Evolutionary conservation across 345 rosid species (phyloP).

Genomic region (Excoecaria cochinchinensis): DNA sequence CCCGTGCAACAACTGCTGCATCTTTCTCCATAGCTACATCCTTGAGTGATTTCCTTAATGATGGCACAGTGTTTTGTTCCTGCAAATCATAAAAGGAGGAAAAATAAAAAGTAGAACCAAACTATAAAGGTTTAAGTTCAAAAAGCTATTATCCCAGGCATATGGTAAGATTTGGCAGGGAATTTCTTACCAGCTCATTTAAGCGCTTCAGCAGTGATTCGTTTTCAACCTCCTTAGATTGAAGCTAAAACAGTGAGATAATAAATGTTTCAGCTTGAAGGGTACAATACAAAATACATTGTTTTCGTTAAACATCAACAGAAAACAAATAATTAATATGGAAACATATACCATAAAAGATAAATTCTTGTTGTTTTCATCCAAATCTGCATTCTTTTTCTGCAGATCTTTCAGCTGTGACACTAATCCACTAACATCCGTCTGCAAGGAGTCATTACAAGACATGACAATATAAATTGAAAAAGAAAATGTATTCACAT

Average conservation of each 20-base stretch:
- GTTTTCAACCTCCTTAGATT: slow-evolving; percentile 56
- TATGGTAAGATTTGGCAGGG: neutral
- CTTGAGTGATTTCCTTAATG: slow-evolving; percentile 88
- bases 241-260: slow-evolving; percentile 48
- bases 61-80: slow-evolving; percentile 87
- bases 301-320: neutral
- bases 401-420: slow-evolving; percentile 78
- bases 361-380: slow-evolving; percentile 57
- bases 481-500: neutral
- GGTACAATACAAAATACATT: neutral
- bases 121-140: neutral
- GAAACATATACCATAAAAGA: slow-evolving; percentile 41
- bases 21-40: slow-evolving; percentile 99
- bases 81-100: slow-evolving; percentile 24
- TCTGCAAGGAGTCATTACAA: slow-evolving; percentile 42
- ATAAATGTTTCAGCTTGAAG: slow-evolving; percentile 16
- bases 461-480: neutral
- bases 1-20: slow-evolving; percentile 97
- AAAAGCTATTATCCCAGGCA: neutral
- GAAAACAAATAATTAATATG: neutral
- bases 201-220: slow-evolving; percentile 53
- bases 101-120: slow-evolving; percentile 11
- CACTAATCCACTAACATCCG: slow-evolving; percentile 79
- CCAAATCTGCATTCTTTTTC: slow-evolving; percentile 67
- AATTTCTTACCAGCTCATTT: slow-evolving; percentile 56